These are phyloP conservation scores for Starmerella asiatica DNA, from an alignment of 805 yeast species.

Conservation along the genomic window DNA sequence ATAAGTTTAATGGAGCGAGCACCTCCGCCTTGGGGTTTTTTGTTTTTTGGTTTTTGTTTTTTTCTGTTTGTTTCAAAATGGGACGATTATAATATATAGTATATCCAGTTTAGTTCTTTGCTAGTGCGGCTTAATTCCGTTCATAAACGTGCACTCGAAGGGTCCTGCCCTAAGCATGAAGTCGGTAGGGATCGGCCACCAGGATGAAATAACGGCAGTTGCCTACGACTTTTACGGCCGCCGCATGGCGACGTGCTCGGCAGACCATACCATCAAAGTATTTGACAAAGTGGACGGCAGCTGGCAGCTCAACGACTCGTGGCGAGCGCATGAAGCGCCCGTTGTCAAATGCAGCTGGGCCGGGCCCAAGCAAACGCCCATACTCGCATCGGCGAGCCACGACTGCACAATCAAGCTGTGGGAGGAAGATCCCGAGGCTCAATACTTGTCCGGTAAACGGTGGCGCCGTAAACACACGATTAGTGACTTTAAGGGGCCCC, in stretches of 20 bases:
- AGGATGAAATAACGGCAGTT: constrained; percentile 80
- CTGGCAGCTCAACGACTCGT: constrained; percentile 77
- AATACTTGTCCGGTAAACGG: constrained; percentile 62
- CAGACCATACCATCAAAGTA: constrained; percentile 86
- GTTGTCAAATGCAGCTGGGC: constrained; percentile 82
- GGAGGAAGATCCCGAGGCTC: constrained; percentile 78
- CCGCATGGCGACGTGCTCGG: constrained; percentile 85
- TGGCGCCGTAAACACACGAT: constrained; percentile 68
- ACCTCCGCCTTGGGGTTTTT: no score
- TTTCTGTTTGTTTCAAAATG: no score
- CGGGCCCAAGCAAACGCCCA: constrained; percentile 81
- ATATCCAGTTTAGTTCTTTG: no score
- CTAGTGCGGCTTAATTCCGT: no score
- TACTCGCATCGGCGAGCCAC: constrained; percentile 76
- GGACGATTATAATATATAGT: no score
- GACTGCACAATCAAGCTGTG: constrained; percentile 81
- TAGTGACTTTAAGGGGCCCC: constrained; percentile 77
- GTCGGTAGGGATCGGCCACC: constrained; percentile 82
- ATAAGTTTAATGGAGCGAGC: no score
- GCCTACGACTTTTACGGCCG: constrained; percentile 83
- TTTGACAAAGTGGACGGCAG: constrained; percentile 53
- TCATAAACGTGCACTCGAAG: no score
- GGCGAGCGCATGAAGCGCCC: constrained; percentile 91
- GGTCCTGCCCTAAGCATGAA: constrained; percentile 24
- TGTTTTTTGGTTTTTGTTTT: no score